Base-by-base conservation (phyloP, 192 early-diverging fungal species). In the Diversispora epigaea region DNA sequence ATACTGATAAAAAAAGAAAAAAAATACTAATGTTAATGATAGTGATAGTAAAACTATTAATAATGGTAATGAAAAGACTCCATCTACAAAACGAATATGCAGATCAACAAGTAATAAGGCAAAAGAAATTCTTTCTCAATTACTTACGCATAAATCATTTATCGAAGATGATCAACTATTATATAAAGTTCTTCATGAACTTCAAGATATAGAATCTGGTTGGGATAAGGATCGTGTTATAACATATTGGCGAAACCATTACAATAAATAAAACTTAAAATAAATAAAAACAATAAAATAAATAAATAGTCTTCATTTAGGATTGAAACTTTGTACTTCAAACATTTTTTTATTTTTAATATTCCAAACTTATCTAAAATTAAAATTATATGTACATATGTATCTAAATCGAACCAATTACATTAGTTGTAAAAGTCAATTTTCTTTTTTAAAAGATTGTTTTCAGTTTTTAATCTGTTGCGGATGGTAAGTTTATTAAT, bases 141-240 rank as follows among this genome's bases (percentile, higher is more conserved):
- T 62, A 12, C 60, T 62, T 39, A 21, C 60, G 4, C 50, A 54
- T 54, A 54, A 11, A 17, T 17, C 50, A 17, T 54, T 54, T 54
- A 4, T 3, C 4, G 12, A 54, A 17, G 14, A 54, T 54, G 12
- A 54, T 54, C 50, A 54, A 54, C n/a, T 54, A 54, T 17, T 54
- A 54, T 54, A 54, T 54, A 21, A 62, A 21, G 39, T 62, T 62
- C 60, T 62, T 22, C 21, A 62, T 22, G 25, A 62, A 62, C 60
- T 62, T 41, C 60, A 41, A 62, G 60, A 62, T 6, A 41, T 39
- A 41, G 60, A 41, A 62, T 22, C 6, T 0, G 60, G 39, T 39
- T 62, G 60, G 60, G 22, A 15, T 62, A 41, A 62, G 60, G 39
- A 62, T 14, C 21, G 60, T 62, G 12, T 19, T 12, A 22, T 9